A percentile compares a stretch with the other conserved stretches of the same genome.
Evolutionary conservation across 108 stramenopile species (phyloP).

Genomic region (Craspedostauros australis): DNA sequence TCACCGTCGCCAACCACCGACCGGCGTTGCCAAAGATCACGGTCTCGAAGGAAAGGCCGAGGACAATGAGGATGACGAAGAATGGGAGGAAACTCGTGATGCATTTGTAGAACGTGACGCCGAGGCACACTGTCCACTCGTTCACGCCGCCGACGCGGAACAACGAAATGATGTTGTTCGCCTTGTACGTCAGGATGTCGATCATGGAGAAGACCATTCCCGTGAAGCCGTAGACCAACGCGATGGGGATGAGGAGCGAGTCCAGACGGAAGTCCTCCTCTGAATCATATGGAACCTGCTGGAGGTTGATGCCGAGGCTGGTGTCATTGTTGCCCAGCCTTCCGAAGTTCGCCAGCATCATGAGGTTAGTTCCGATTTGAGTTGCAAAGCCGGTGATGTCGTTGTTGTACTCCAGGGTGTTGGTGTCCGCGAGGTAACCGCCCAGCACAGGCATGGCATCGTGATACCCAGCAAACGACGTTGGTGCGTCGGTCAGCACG

Average conservation of each 20-base stretch:
- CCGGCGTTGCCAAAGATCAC: constrained; percentile 28
- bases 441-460: constrained; percentile 10
- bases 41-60: constrained; percentile 20
- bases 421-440: constrained; percentile 12
- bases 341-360: constrained; percentile 13
- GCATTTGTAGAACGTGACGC: constrained; percentile 18
- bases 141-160: constrained; percentile 29
- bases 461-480: too few relatives aligned
- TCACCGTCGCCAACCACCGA: constrained; percentile 27
- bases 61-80: constrained; percentile 13
- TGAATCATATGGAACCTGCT: constrained; percentile 21
- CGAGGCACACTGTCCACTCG: constrained; percentile 19
- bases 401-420: constrained; percentile 12
- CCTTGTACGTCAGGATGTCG: constrained; percentile 23
- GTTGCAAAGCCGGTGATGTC: constrained; percentile 16
- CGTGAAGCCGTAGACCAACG: constrained; percentile 22
- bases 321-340: too few relatives aligned
- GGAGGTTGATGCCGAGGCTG: constrained; percentile 15
- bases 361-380: constrained; percentile 14
- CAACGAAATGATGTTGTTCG: constrained; percentile 18
- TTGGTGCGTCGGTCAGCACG: too few relatives aligned
- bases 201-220: constrained; percentile 24
- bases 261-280: constrained; percentile 18
- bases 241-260: constrained; percentile 18
- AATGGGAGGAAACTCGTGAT: constrained; percentile 22